Base-by-base conservation (phyloP, 805 yeast genomes). In the Candida dajiaensis region DNA sequence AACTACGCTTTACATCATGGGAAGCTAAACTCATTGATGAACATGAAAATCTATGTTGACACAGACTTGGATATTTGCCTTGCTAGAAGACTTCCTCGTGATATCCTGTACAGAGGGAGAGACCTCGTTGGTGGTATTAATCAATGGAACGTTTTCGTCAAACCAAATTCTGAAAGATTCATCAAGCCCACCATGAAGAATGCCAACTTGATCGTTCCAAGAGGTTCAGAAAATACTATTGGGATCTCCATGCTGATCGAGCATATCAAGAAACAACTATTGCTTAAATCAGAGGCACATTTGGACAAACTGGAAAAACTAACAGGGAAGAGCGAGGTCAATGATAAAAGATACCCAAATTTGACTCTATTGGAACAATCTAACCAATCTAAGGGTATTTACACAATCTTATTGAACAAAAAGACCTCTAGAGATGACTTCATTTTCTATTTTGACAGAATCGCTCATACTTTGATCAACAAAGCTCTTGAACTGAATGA, bases 11-110 rank as follows among this genome's bases (percentile, higher is more conserved):
- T 94, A 39, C 80, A 83, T 50, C 89, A 85, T 61, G 72, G 74
- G 41, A 74, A 89, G 38, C 65, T 94, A 16, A 66, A 84, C 45
- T 83, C 77, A 12, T 59, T 89, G 58, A 85, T 90, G 84, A 95
- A 92, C 58, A 72, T 89, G 49, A 92, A 86, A 64, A 78, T 92
- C 18, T 94, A 81, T 63, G 97, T 94, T 3, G 97, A 92, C 55
- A 94, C 97, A 3, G 98, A 90, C 58, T 71, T 89, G 54, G 99
- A 94, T 61, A 78, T 92, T 15, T 94, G 99, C 65, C 72, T 94
- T 55, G 90, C 96, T 5, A 74, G 99, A 57, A 73, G 99, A 56
- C 69, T 94, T 39, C 80, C 87, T 4, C 73, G 99, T 58, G 99
- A 94, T 63, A 89, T 89, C 44, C 72, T 86, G 13, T 81, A 83